A percentile compares a stretch with the other conserved stretches of the same genome.
These are phyloP conservation scores for Spiraea crenata DNA, from an alignment of 331 rosid genomes.

Conservation along the genomic window DNA sequence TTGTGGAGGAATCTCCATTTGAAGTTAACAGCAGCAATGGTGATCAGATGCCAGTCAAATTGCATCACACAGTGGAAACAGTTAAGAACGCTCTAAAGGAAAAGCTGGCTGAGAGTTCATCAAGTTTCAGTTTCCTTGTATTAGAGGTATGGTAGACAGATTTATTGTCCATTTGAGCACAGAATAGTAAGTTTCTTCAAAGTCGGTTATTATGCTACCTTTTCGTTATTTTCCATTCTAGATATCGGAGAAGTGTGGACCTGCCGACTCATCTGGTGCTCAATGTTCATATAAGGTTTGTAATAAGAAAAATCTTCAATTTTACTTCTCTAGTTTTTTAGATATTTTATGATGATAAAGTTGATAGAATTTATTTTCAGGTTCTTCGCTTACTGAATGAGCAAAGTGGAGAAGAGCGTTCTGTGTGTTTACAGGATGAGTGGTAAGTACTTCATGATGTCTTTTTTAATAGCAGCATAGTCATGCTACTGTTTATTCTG, in stretches of 20 bases:
- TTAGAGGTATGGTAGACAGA: constrained; percentile 64
- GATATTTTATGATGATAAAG: constrained; percentile 23
- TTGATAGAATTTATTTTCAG: constrained; percentile 44
- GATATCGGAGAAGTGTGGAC: constrained; percentile 61
- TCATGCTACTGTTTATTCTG: background rate
- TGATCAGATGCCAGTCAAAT: constrained; percentile 29
- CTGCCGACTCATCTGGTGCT: constrained; percentile 48
- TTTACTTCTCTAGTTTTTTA: constrained; percentile 8
- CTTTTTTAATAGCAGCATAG: background rate
- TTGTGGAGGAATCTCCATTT: constrained; percentile 32
- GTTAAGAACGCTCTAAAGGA: constrained; percentile 19
- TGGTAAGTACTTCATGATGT: constrained; percentile 49
- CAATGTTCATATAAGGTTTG: constrained; percentile 65
- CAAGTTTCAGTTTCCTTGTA: constrained; percentile 60
- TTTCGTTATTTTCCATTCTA: constrained; percentile 29
- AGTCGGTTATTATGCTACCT: constrained; percentile 23
- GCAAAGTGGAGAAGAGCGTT: constrained; percentile 68
- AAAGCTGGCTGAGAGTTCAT: constrained; percentile 19
- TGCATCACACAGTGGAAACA: constrained; percentile 31
- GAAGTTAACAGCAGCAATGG: constrained; percentile 38
- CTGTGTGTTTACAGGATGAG: constrained; percentile 62
- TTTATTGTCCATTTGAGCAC: constrained; percentile 21
- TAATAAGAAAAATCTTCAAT: constrained; percentile 25
- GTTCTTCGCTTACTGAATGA: constrained; percentile 87
- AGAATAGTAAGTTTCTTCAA: constrained; percentile 4